Evolutionary conservation across 306 rosid genomes (phyloP).

Genomic region (Dryas alaskensis): DNA sequence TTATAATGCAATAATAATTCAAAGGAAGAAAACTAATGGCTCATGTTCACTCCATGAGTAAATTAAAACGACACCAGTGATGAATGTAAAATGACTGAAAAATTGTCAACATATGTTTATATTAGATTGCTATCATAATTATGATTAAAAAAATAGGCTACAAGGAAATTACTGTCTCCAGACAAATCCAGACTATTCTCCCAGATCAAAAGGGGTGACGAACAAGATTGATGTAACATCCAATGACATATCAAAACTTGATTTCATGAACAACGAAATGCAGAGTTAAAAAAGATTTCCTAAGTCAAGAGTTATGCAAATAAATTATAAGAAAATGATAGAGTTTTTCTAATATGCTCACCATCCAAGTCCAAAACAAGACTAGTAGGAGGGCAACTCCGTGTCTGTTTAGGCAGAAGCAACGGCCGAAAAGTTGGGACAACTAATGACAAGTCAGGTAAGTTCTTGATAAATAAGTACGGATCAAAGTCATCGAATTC

Average conservation of each 20-base stretch:
- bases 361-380: conserved; percentile 99
- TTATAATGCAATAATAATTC: background rate
- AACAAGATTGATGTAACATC: background rate
- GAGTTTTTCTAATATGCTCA: conserved; percentile 33
- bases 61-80: background rate
- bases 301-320: background rate
- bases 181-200: conserved; percentile 7
- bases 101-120: background rate
- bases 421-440: conserved; percentile 89
- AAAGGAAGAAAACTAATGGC: background rate
- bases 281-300: background rate
- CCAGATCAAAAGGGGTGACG: background rate
- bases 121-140: background rate
- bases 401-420: conserved; percentile 93
- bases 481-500: conserved; percentile 93
- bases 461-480: conserved; percentile 86
- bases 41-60: background rate
- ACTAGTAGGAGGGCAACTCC: conserved; percentile 93
- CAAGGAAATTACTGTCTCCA: background rate
- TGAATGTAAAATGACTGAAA: background rate
- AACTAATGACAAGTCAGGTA: conserved; percentile 79
- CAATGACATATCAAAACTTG: background rate
- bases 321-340: conserved; percentile 4
- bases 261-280: background rate
- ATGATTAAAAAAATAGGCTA: conserved; percentile 1